phyloP scores from a whole-genome alignment of 2,329 filamentous ascomycete species.

The Colletotrichum orchidophilum region DNA sequence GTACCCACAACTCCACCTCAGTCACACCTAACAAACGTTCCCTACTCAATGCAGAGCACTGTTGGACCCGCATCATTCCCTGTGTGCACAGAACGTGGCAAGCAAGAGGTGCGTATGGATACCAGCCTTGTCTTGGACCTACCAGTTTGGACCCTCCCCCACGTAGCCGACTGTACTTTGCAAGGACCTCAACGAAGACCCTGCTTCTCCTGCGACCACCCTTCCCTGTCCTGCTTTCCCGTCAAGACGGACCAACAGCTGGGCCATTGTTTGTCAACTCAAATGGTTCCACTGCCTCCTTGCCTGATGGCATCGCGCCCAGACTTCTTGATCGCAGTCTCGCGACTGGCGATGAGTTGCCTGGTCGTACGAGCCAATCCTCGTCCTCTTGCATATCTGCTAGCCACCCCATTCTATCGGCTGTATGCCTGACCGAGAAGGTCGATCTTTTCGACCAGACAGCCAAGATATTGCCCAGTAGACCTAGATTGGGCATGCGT shows the following conservation, averaged over 20 bases:
- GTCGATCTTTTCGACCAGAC: constrained; percentile 20
- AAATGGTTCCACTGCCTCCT: not conserved
- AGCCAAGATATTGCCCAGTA: constrained; percentile 28
- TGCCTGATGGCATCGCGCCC: not conserved
- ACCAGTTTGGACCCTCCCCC: constrained; percentile 5
- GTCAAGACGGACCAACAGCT: not conserved
- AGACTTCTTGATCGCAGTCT: constrained; percentile 4
- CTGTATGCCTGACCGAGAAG: constrained; percentile 33
- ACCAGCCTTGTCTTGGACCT: not conserved
- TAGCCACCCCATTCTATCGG: constrained; percentile 20
- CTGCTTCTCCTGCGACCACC: not conserved
- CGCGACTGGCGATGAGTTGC: constrained; percentile 1
- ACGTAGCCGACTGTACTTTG: constrained; percentile 8
- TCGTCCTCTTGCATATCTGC: constrained; percentile 21
- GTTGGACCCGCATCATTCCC: not conserved
- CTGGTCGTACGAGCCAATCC: constrained; percentile 20
- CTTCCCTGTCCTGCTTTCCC: not conserved
- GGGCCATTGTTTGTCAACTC: not conserved
- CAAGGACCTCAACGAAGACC: not conserved
- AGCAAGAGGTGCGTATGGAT: not conserved
- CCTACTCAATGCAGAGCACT: not conserved
- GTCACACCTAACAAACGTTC: not conserved
- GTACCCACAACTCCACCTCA: not conserved
- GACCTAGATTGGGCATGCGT: constrained; percentile 18
- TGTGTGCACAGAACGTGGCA: not conserved